Evolutionary conservation across 1,284 basidiomycete species (phyloP), one percentile per base, ranked within the genome.

Genomic region (Irpex sp.): DNA sequence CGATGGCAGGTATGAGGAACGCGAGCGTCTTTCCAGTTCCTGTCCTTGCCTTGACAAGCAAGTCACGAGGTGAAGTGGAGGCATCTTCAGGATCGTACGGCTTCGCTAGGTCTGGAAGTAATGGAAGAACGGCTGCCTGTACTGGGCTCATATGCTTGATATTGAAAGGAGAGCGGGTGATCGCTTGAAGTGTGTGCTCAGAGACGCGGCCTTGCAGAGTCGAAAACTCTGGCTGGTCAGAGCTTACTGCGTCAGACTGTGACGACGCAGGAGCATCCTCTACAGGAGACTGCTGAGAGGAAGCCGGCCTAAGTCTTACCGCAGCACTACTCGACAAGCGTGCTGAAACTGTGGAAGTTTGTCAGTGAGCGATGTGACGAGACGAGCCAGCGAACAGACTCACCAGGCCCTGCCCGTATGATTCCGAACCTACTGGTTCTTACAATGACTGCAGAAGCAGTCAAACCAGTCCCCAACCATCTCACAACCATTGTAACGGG

Each of bases 11-110:
- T 4, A 97, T 83, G 59, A 98, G 85, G 80, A 97, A 98, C 0
- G 88, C 93, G 39, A 96, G 79, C 0, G 95, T 97, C 78, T 97
- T 98, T 58, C 95, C 95, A 0, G 95, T 96, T 51, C 95, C 94
- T 0, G 95, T 97, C 75, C 90, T 92, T n/a, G 95, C 93, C 70
- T 91, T 88, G 19, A 94, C 92, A 43, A 95, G 80, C 8, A 92
- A 75, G 70, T 92, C 88, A 5, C 86, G 82, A n/a, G 75, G 70
- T 59, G 70, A 65, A 70, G 68, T 68, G 64, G 69, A 65, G 5
- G 46, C 60, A 53, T 54, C 55, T 39, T 72, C 68, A 5, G 77
- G 66, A 62, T 78, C 68, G 69, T 83, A 79, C 1, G 86, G 84
- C 19, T 78, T 71, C 11, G 82, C 79, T 36, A 92, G 77, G 7